Conservation (phyloP, 2,329 filamentous ascomycete genomes). For the Ophidiomyces ophidiicola region DNA sequence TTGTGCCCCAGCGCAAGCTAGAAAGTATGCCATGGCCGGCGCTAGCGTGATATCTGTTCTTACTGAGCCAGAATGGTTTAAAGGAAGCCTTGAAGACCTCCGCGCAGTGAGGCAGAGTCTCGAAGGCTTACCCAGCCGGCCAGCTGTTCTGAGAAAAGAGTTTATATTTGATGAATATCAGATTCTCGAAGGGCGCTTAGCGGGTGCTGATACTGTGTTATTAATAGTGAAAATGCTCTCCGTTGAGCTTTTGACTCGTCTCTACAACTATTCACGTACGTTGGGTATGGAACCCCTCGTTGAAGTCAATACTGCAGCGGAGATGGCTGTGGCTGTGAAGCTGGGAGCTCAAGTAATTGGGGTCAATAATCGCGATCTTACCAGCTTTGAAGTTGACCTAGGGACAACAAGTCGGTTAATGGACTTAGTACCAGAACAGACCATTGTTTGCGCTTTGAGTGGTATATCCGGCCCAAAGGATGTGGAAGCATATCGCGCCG, state of each 20-base stretch:
- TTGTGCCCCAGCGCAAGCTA: conserved; percentile 79
- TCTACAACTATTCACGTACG: conserved; percentile 80
- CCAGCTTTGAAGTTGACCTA: conserved; percentile 92
- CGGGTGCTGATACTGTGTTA: conserved; percentile 86
- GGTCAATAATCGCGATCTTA: conserved; percentile 93
- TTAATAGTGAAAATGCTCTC: conserved; percentile 98
- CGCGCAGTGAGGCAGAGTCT: conserved; percentile 75
- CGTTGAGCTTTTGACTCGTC: conserved; percentile 53
- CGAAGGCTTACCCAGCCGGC: conserved; percentile 82
- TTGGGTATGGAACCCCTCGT: conserved; percentile 96
- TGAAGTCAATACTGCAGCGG: conserved; percentile 86
- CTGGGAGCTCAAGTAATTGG: conserved; percentile 86
- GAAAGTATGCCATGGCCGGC: conserved; percentile 81
- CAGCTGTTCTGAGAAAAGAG: conserved; percentile 85
- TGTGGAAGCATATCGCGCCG: conserved; percentile 73
- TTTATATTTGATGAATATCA: conserved; percentile 98
- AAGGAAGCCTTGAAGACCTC: conserved; percentile 90
- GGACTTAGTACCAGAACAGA: conserved; percentile 70
- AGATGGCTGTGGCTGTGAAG: conserved; percentile 78
- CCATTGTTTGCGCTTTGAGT: conserved; percentile 84
- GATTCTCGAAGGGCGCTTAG: conserved; percentile 83
- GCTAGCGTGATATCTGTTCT: conserved; percentile 97
- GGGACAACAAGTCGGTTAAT: conserved; percentile 81
- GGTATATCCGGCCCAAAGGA: conserved; percentile 84
- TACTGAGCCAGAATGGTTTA: conserved; percentile 98